Evolutionary conservation across 2,329 filamentous ascomycete genomes (phyloP).

Genomic region (Colletotrichum noveboracense): DNA sequence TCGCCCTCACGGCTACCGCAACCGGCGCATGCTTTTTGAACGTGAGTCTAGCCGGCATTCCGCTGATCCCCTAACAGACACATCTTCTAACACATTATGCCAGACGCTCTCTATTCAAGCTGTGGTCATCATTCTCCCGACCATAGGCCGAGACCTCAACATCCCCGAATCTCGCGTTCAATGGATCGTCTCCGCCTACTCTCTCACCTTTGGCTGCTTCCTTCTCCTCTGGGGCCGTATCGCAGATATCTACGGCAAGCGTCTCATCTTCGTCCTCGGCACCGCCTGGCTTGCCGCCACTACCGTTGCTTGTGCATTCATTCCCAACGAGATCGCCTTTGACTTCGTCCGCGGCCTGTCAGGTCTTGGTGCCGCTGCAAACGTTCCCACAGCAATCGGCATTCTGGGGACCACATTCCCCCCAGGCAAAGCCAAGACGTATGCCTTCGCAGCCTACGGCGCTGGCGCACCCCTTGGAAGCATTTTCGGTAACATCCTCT

Average conservation of each 20-base stretch:
- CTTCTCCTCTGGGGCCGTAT: conserved; percentile 71
- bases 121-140: conserved; percentile 67
- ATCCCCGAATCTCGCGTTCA: conserved; percentile 66
- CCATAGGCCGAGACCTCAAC: conserved; percentile 59
- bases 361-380: conserved; percentile 71
- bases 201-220: conserved; percentile 71
- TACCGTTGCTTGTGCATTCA: conserved; percentile 66
- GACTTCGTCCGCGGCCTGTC: conserved; percentile 71
- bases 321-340: conserved; percentile 71
- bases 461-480: conserved; percentile 70
- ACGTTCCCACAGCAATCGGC: conserved; percentile 73
- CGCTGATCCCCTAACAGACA: neutral
- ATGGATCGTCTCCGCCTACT: conserved; percentile 72
- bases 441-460: conserved; percentile 69
- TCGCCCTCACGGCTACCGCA: conserved; percentile 59
- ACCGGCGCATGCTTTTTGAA: conserved; percentile 63
- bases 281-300: conserved; percentile 67
- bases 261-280: conserved; percentile 68
- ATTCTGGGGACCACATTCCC: conserved; percentile 72
- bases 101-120: conserved; percentile 63
- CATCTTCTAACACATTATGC: conserved; percentile 8
- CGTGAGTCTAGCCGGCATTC: conserved; percentile 32
- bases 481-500: conserved; percentile 68
- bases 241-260: conserved; percentile 71
- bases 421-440: conserved; percentile 72